Evolutionary conservation across 169 alveolate genomes (phyloP).

Genomic region (Plasmodium gonderi): DNA sequence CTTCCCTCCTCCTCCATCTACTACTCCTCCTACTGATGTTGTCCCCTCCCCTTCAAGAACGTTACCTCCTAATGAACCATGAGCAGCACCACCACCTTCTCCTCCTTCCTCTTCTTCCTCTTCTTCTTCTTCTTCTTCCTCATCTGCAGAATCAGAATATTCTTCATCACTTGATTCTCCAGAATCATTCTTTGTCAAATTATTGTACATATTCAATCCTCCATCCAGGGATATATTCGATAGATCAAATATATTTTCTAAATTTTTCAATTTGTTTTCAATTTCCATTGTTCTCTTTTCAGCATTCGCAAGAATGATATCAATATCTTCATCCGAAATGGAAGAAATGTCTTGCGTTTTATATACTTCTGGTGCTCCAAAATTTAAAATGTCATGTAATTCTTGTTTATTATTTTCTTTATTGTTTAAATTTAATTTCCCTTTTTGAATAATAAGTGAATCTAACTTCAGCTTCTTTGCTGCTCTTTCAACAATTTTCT

Average conservation of each 20-base stretch:
- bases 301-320: slow-evolving; percentile 90
- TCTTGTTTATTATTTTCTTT: slow-evolving; percentile 89
- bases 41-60: too few species aligned
- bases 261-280: slow-evolving; percentile 85
- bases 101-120: background rate
- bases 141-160: slow-evolving; percentile 43
- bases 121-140: slow-evolving; percentile 2
- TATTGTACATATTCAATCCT: slow-evolving; percentile 81
- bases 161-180: slow-evolving; percentile 72
- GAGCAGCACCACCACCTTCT: background rate
- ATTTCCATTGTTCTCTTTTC: slow-evolving; percentile 91
- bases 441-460: slow-evolving; percentile 96
- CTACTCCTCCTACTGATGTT: too few species aligned
- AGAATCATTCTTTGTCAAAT: slow-evolving; percentile 63
- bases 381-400: slow-evolving; percentile 91
- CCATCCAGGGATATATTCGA: slow-evolving; percentile 85
- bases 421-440: slow-evolving; percentile 88
- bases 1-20: background rate
- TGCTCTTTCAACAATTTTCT: slow-evolving; percentile 96
- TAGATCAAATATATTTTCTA: slow-evolving; percentile 80
- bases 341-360: slow-evolving; percentile 87
- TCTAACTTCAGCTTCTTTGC: slow-evolving; percentile 96
- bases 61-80: background rate
- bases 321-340: slow-evolving; percentile 90
- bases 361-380: slow-evolving; percentile 94